A percentile compares a stretch with the other conserved stretches of the same genome.
phyloP scores from a whole-genome alignment of 805 yeast species.

The Candida tallmaniae region DNA sequence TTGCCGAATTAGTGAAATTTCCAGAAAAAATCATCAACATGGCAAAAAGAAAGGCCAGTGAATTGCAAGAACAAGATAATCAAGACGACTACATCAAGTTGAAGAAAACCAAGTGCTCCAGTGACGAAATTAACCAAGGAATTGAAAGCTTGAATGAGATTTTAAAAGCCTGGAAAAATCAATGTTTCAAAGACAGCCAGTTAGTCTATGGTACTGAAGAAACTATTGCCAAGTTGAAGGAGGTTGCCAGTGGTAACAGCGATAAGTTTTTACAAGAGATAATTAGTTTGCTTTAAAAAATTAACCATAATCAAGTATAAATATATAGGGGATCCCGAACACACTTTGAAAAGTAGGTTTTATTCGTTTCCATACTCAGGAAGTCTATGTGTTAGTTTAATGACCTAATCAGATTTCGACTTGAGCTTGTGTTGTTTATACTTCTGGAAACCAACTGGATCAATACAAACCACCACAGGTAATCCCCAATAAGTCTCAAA shows the following conservation, averaged over 20 bases:
- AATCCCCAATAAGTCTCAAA: constrained; percentile 58
- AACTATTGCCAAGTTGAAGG: constrained; percentile 35
- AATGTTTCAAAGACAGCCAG: constrained; percentile 30
- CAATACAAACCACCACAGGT: constrained; percentile 43
- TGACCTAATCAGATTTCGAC: too few relatives aligned
- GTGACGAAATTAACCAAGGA: constrained; percentile 52
- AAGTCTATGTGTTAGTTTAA: not conserved
- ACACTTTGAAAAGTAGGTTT: too few relatives aligned
- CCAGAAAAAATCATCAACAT: constrained; percentile 85
- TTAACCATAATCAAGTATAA: too few relatives aligned
- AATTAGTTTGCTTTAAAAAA: constrained; percentile 22
- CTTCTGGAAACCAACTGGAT: constrained; percentile 20
- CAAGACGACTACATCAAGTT: constrained; percentile 38
- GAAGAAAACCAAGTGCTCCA: constrained; percentile 49
- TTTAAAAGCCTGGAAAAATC: constrained; percentile 50
- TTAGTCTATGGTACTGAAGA: constrained; percentile 30
- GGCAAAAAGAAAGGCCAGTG: constrained; percentile 94
- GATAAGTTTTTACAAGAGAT: constrained; percentile 47
- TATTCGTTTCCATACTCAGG: not conserved
- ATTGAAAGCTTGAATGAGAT: constrained; percentile 44
- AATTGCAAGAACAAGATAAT: constrained; percentile 59
- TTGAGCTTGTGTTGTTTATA: constrained; percentile 8
- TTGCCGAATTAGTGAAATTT: constrained; percentile 92
- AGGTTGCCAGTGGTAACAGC: constrained; percentile 17
- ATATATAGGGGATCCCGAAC: too few relatives aligned